These are phyloP conservation scores for Cladophialophora psammophila DNA, from an alignment of 2,329 filamentous ascomycete genomes.

Conservation along the genomic window DNA sequence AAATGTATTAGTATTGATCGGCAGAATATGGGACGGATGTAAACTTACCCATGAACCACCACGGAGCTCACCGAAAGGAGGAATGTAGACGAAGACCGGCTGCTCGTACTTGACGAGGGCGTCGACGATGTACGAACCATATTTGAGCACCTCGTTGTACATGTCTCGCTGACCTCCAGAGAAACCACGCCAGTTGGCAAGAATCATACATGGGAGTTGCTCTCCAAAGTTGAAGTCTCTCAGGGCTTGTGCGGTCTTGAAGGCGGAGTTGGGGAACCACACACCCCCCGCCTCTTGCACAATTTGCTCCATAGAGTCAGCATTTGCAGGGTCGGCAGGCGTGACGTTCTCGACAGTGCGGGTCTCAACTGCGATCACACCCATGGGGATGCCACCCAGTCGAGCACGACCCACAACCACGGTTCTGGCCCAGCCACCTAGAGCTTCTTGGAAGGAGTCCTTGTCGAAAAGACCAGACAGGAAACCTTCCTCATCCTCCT, in stretches of 20 bases:
- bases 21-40: slow-evolving; percentile 7
- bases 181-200: slow-evolving; percentile 99
- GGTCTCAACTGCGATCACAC: slow-evolving; percentile 97
- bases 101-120: slow-evolving; percentile 98
- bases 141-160: slow-evolving; percentile 99
- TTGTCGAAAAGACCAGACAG: slow-evolving; percentile 93
- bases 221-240: slow-evolving; percentile 99
- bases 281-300: slow-evolving; percentile 95
- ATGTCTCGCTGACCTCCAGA: slow-evolving; percentile 99
- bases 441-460: slow-evolving; percentile 94
- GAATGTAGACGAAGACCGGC: slow-evolving; percentile 98
- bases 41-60: slow-evolving; percentile 87
- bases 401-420: slow-evolving; percentile 96
- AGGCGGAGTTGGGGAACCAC: slow-evolving; percentile 99
- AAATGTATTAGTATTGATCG: slow-evolving; percentile 44
- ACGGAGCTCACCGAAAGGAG: slow-evolving; percentile 93
- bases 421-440: slow-evolving; percentile 95
- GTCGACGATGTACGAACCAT: slow-evolving; percentile 98
- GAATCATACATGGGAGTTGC: slow-evolving; percentile 97
- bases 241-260: slow-evolving; percentile 99
- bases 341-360: slow-evolving; percentile 96
- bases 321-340: slow-evolving; percentile 95
- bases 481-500: slow-evolving; percentile 84
- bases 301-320: slow-evolving; percentile 96
- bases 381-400: slow-evolving; percentile 95